Evolutionary conservation across 768 basidiomycete genomes (phyloP).

Genomic region (Chalciporus sphaerocephalus): DNA sequence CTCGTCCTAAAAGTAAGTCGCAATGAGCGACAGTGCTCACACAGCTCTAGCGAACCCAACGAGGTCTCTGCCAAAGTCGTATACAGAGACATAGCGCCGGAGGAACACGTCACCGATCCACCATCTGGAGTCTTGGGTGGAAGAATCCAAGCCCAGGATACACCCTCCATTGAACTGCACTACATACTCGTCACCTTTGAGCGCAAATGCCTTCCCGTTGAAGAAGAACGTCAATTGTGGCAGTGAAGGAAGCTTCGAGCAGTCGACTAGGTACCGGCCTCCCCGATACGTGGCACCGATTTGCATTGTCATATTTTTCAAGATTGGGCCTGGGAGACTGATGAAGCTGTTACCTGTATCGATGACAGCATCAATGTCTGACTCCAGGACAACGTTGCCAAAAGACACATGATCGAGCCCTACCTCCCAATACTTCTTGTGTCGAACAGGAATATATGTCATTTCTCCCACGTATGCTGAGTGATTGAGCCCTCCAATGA

Average conservation of each 20-base stretch:
- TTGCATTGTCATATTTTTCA: constrained; percentile 93
- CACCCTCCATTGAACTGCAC: constrained; percentile 88
- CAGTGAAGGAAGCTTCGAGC: constrained; percentile 74
- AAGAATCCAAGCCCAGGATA: constrained; percentile 80
- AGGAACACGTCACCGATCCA: constrained; percentile 92
- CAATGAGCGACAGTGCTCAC: constrained; percentile 15
- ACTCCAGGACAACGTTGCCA: constrained; percentile 81
- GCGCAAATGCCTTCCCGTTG: constrained; percentile 68
- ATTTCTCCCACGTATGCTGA: constrained; percentile 76
- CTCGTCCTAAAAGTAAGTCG: too few relatives aligned
- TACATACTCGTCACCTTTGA: constrained; percentile 85
- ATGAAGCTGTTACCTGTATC: constrained; percentile 88
- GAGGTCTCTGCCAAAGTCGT: constrained; percentile 70
- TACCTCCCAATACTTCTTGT: constrained; percentile 98
- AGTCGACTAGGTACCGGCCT: constrained; percentile 91
- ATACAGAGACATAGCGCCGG: constrained; percentile 86
- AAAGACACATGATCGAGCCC: constrained; percentile 84
- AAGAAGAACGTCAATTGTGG: constrained; percentile 86
- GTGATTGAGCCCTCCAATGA: constrained; percentile 86
- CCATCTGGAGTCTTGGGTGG: too few relatives aligned
- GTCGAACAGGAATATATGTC: constrained; percentile 82
- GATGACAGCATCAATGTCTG: constrained; percentile 90
- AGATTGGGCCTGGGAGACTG: constrained; percentile 86
- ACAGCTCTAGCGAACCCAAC: constrained; percentile 72
- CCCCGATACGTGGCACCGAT: constrained; percentile 96